A percentile compares a stretch with the other conserved stretches of the same genome.
Evolutionary conservation across 441 rosid genomes (phyloP).

Genomic region (Eutrema salsugineum): DNA sequence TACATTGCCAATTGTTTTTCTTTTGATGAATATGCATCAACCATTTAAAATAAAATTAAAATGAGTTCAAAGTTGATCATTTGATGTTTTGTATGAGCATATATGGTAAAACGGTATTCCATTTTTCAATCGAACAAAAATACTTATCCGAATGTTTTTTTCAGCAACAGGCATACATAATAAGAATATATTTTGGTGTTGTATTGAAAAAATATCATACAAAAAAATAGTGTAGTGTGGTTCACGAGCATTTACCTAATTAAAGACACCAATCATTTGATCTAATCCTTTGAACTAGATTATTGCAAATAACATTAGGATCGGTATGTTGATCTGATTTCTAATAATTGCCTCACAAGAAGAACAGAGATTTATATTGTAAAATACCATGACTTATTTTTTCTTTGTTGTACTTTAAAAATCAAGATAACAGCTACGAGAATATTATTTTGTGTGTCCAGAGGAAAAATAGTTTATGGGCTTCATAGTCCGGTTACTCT

Average conservation of each 20-base stretch:
- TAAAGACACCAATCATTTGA: constrained; percentile 25
- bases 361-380: neutral
- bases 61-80: neutral
- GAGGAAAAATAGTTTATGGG: neutral
- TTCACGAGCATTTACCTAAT: constrained; percentile 19
- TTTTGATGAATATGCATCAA: constrained; percentile 2
- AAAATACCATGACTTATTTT: neutral
- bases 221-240: constrained; percentile 11
- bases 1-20: neutral
- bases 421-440: neutral
- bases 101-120: neutral
- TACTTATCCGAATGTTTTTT: neutral
- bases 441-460: neutral
- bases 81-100: constrained; percentile 1
- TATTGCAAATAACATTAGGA: constrained; percentile 2
- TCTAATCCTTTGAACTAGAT: constrained; percentile 12
- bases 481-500: neutral
- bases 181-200: neutral
- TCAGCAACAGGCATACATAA: neutral
- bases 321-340: constrained; percentile 8
- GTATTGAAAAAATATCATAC: neutral
- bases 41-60: neutral
- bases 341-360: constrained; percentile 17
- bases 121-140: neutral
- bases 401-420: neutral